Percentiles rank a stretch among this genome's conserved stretches.
Evolutionary conservation across 2,329 filamentous ascomycete species (phyloP).

Genomic region (Alternaria gansuensis): DNA sequence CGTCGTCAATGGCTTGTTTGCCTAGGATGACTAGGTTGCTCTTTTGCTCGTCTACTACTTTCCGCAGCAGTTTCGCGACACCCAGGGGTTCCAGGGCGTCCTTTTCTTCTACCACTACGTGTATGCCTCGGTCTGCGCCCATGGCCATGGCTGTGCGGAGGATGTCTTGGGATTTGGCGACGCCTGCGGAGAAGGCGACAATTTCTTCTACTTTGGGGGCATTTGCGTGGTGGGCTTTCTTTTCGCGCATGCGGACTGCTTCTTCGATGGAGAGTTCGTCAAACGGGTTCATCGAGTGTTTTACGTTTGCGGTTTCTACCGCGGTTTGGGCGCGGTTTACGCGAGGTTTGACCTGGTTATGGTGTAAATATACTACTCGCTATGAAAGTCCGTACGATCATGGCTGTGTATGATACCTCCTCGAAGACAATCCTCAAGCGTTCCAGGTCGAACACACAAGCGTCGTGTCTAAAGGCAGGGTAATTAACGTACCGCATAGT

Average conservation of each 20-base stretch:
- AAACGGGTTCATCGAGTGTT: constrained; percentile 99
- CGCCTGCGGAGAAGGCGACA: constrained; percentile 85
- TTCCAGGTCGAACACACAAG: not conserved
- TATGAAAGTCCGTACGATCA: not conserved
- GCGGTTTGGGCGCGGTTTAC: constrained; percentile 79
- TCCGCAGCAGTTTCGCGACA: constrained; percentile 88
- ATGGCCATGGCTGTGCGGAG: constrained; percentile 98
- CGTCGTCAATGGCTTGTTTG: constrained; percentile 98
- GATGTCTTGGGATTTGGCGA: constrained; percentile 84
- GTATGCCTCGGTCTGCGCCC: constrained; percentile 91
- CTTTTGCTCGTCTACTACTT: constrained; percentile 82
- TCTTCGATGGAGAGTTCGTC: constrained; percentile 98
- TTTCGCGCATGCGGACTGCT: constrained; percentile 91
- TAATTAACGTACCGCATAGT: constrained; percentile 61
- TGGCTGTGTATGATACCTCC: not conserved
- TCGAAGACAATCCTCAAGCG: not conserved
- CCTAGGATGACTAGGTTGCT: constrained; percentile 92
- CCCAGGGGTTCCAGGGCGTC: constrained; percentile 87
- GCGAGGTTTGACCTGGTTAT: constrained; percentile 70
- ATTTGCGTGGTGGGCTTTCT: constrained; percentile 60
- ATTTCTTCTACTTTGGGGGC: constrained; percentile 78
- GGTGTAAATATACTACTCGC: not conserved
- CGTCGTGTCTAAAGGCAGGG: not conserved
- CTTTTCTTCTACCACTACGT: constrained; percentile 67
- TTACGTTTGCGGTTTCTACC: constrained; percentile 90